These are phyloP conservation scores for Climacium dendroides DNA, from an alignment of 225 moss, liverwort and hornwort genomes.

Conservation along the genomic window DNA sequence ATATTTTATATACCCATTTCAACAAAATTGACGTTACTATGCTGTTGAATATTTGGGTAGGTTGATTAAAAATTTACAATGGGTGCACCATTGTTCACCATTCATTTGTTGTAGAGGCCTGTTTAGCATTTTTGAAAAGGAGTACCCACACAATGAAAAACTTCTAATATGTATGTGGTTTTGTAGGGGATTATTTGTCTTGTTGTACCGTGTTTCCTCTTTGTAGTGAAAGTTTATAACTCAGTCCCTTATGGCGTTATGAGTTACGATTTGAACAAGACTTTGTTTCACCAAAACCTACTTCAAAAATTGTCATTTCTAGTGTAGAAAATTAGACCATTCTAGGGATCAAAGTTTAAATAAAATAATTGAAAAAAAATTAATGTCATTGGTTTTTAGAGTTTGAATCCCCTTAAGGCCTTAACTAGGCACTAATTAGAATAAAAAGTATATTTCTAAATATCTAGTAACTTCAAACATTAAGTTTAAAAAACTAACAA, in stretches of 20 bases:
- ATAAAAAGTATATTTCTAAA: not conserved
- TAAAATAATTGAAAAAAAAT: not conserved
- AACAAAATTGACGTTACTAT: not conserved
- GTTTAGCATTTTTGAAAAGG: not conserved
- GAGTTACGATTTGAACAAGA: not conserved
- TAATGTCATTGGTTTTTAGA: not conserved
- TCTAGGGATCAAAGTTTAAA: no score
- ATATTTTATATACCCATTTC: not conserved
- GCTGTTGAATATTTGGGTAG: not conserved
- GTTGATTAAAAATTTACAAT: not conserved
- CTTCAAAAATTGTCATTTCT: not conserved
- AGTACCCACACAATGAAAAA: accelerated
- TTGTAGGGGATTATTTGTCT: not conserved
- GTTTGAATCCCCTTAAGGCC: not conserved
- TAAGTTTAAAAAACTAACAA: not conserved
- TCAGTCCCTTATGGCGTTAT: no score
- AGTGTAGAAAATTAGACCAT: not conserved
- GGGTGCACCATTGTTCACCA: not conserved
- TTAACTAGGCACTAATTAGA: not conserved
- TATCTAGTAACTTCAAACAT: not conserved
- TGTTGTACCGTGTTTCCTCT: not conserved
- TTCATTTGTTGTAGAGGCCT: not conserved
- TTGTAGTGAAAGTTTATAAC: not conserved
- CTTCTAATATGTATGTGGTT: not conserved
- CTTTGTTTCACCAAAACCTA: not conserved